Evolutionary conservation across 805 yeast genomes (phyloP).

Genomic region (Myxozyma sirexii): DNA sequence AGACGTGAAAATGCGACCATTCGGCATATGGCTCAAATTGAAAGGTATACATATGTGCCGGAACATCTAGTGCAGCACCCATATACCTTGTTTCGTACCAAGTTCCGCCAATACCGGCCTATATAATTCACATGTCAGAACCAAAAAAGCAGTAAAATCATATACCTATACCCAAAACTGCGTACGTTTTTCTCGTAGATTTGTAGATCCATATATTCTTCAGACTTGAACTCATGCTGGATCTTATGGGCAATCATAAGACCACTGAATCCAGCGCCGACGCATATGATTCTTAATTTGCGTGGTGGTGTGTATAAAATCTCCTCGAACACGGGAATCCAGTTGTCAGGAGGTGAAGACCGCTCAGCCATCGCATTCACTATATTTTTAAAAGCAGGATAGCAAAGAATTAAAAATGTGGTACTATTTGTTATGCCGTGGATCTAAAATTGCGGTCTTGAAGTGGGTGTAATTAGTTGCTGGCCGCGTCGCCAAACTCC

Average conservation of each 20-base stretch:
- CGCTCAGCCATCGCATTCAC: not conserved
- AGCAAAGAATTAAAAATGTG: not conserved
- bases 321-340: slow-evolving; percentile 12
- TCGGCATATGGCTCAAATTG: slow-evolving; percentile 38
- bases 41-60: slow-evolving; percentile 37
- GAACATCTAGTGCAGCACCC: slow-evolving; percentile 41
- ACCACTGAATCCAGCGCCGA: slow-evolving; percentile 18
- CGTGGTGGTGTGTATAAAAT: slow-evolving; percentile 6
- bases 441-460: too few relatives aligned
- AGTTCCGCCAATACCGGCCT: slow-evolving; percentile 39
- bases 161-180: too few relatives aligned
- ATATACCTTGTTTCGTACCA: slow-evolving; percentile 38
- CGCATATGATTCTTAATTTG: slow-evolving; percentile 5
- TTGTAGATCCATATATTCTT: slow-evolving; percentile 12
- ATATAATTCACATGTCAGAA: slow-evolving; percentile 28
- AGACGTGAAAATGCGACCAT: slow-evolving; percentile 38
- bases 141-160: not conserved
- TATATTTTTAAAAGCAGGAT: not conserved
- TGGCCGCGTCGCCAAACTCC: too few relatives aligned
- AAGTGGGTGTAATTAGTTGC: too few relatives aligned
- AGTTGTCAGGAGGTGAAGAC: not conserved
- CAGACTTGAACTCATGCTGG: slow-evolving; percentile 15
- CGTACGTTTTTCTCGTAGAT: slow-evolving; percentile 17
- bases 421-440: too few relatives aligned
- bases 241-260: slow-evolving; percentile 16